Conservation (phyloP, 2,329 filamentous ascomycete species). For the Coniochaeta sp. region DNA sequence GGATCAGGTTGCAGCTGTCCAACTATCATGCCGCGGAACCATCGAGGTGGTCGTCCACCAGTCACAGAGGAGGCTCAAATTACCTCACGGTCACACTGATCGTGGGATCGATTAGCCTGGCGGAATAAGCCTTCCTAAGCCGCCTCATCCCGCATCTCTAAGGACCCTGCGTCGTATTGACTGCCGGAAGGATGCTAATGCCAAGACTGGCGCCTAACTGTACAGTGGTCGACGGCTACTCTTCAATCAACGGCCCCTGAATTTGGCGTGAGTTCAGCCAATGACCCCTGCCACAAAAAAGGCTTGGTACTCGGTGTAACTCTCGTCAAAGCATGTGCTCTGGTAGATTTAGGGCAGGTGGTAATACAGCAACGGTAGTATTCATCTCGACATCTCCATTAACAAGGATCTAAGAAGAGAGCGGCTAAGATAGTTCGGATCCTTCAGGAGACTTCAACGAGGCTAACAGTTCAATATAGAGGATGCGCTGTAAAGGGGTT, state of each 20-base stretch:
- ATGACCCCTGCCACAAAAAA: background rate
- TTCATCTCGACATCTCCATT: background rate
- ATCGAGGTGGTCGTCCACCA: background rate
- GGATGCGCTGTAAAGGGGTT: background rate
- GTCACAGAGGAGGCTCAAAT: background rate
- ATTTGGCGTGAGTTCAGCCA: background rate
- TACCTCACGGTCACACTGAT: background rate
- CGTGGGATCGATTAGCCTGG: background rate
- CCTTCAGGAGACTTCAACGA: background rate
- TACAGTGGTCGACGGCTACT: background rate
- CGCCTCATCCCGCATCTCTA: background rate
- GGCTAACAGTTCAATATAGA: background rate
- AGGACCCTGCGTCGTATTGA: background rate
- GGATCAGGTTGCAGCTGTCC: background rate
- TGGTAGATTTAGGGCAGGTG: background rate
- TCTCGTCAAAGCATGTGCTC: background rate
- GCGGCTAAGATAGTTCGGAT: background rate
- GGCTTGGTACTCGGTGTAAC: background rate
- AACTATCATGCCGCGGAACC: background rate
- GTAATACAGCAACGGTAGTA: background rate
- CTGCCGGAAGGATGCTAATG: background rate
- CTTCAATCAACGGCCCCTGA: background rate
- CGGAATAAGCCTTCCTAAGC: background rate
- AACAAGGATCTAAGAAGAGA: background rate
- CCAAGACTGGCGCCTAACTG: background rate